Conservation (phyloP, 768 basidiomycete species). For the Lentinula aciculospora region DNA sequence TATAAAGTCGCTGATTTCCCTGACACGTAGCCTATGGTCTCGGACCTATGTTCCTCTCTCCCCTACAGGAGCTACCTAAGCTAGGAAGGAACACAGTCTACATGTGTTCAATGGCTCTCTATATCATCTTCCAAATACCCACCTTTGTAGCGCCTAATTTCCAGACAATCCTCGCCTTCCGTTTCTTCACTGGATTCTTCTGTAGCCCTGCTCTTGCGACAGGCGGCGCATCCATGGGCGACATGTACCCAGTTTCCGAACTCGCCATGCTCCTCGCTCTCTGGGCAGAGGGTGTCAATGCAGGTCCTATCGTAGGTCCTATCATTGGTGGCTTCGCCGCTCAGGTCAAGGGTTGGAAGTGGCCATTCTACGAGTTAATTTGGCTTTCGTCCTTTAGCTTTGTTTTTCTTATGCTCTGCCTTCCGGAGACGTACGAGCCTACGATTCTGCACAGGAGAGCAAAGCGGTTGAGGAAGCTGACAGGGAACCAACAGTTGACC, state of each 20-base stretch:
- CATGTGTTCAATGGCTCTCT: slow-evolving; percentile 23
- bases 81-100: slow-evolving; percentile 27
- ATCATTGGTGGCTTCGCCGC: slow-evolving; percentile 27
- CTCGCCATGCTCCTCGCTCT: slow-evolving; percentile 20
- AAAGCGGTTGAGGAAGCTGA: slow-evolving; percentile 21
- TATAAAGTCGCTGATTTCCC: neutral
- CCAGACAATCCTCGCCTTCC: slow-evolving; percentile 23
- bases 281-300: slow-evolving; percentile 17
- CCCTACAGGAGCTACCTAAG: slow-evolving; percentile 25
- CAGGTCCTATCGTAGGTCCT: slow-evolving; percentile 24
- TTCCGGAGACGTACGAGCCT: slow-evolving; percentile 23
- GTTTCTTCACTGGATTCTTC: slow-evolving; percentile 27
- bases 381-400: slow-evolving; percentile 23
- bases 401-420: slow-evolving; percentile 20
- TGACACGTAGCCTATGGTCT: slow-evolving; percentile 11
- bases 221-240: slow-evolving; percentile 19
- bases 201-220: slow-evolving; percentile 28
- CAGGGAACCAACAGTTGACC: slow-evolving; percentile 19
- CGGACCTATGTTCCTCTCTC: slow-evolving; percentile 24
- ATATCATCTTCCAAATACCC: slow-evolving; percentile 27
- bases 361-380: slow-evolving; percentile 27
- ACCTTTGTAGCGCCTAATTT: slow-evolving; percentile 25
- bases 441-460: slow-evolving; percentile 25
- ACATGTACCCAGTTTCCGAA: slow-evolving; percentile 17
- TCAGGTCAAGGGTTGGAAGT: slow-evolving; percentile 23